Conservation (phyloP, 1,284 basidiomycete species). For the Trametes versicolor region DNA sequence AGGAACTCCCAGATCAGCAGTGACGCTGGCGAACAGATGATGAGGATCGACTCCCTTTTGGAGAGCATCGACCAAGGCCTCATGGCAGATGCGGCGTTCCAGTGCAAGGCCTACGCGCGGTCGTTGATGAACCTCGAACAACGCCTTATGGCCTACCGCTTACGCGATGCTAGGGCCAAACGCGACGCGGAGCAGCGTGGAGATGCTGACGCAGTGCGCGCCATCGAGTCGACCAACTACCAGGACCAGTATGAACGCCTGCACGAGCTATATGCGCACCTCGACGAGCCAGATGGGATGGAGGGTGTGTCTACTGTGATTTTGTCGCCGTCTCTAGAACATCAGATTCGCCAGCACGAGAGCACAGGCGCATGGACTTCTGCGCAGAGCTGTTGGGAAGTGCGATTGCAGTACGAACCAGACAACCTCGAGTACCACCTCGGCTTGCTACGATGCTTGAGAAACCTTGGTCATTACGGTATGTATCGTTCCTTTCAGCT, state of each 20-base stretch:
- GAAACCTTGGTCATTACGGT: slow-evolving; percentile 98
- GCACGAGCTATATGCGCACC: slow-evolving; percentile 95
- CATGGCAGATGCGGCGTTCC: slow-evolving; percentile 93
- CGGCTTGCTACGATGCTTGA: slow-evolving; percentile 90
- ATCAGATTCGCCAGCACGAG: slow-evolving; percentile 98
- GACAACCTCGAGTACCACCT: slow-evolving; percentile 91
- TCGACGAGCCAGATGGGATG: slow-evolving; percentile 99
- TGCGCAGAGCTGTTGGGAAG: slow-evolving; percentile 99
- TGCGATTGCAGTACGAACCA: slow-evolving; percentile 91
- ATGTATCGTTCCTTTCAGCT: slow-evolving; percentile 38
- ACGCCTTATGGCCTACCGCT: slow-evolving; percentile 68
- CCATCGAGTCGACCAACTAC: slow-evolving; percentile 7
- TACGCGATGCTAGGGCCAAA: slow-evolving; percentile 51
- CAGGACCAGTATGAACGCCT: slow-evolving; percentile 90
- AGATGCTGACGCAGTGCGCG: neutral
- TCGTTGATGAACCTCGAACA: slow-evolving; percentile 96
- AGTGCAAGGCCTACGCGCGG: slow-evolving; percentile 94
- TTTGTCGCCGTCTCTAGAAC: slow-evolving; percentile 90
- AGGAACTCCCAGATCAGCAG: slow-evolving; percentile 41
- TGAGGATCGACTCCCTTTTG: slow-evolving; percentile 81
- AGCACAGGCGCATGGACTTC: slow-evolving; percentile 98
- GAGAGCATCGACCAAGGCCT: slow-evolving; percentile 89
- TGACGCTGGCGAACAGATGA: slow-evolving; percentile 65
- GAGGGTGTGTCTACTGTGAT: slow-evolving; percentile 95
- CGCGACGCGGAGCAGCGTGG: slow-evolving; percentile 10